Conservation (phyloP, 2,329 filamentous ascomycete genomes). For the Coniochaeta pulveracea region DNA sequence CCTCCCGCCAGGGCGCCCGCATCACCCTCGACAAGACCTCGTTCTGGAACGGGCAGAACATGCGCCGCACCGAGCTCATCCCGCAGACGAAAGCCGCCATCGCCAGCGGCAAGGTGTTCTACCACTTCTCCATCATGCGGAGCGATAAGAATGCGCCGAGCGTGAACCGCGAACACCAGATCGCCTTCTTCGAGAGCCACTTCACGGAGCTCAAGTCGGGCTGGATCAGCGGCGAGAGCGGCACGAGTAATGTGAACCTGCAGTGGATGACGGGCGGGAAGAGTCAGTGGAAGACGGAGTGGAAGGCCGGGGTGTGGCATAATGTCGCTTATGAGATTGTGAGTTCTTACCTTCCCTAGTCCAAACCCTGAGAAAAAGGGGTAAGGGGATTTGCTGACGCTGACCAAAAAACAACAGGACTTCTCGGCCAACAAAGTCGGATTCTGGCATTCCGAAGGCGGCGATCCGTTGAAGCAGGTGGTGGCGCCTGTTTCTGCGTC, state of each 20-base stretch:
- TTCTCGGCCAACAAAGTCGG: constrained; percentile 50
- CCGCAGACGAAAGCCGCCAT: constrained; percentile 57
- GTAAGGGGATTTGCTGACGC: constrained; percentile 1
- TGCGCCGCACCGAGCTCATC: constrained; percentile 65
- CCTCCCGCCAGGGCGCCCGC: constrained; percentile 52
- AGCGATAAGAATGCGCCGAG: constrained; percentile 47
- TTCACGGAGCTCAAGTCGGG: constrained; percentile 68
- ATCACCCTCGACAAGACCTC: constrained; percentile 53
- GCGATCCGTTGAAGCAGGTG: constrained; percentile 41
- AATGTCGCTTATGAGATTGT: constrained; percentile 64
- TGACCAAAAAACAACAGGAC: constrained; percentile 27
- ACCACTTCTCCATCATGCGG: constrained; percentile 60
- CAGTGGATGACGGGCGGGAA: constrained; percentile 53
- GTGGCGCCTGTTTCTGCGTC: constrained; percentile 48
- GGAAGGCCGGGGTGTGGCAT: constrained; percentile 57
- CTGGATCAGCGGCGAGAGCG: constrained; percentile 37
- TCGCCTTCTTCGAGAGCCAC: constrained; percentile 53
- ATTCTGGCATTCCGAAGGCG: constrained; percentile 60
- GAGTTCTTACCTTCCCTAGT: constrained; percentile 9
- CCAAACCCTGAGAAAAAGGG: not conserved
- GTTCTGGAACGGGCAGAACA: constrained; percentile 61
- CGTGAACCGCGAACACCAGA: constrained; percentile 55
- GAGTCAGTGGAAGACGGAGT: constrained; percentile 51
- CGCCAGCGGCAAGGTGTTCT: constrained; percentile 55
- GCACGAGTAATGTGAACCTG: constrained; percentile 38